A percentile compares a stretch with the other conserved stretches of the same genome.
These are phyloP conservation scores for Solanum raphanifolium DNA, from an alignment of 257 asterid species.

Conservation along the genomic window DNA sequence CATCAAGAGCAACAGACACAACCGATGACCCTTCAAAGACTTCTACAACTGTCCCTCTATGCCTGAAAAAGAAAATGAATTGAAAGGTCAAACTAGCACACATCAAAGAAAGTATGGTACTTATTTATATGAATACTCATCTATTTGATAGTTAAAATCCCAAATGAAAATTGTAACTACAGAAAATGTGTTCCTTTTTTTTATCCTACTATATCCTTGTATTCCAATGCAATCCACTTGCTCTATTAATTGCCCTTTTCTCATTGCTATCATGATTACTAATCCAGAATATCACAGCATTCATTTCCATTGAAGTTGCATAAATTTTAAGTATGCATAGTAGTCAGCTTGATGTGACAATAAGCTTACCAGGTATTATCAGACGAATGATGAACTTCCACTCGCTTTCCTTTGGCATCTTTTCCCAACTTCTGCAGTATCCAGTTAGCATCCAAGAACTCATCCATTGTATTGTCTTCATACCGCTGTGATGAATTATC, in stretches of 20 bases:
- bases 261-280: not conserved
- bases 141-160: not conserved
- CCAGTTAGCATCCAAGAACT: slow-evolving; percentile 89
- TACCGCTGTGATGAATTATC: slow-evolving; percentile 36
- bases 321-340: not conserved
- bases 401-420: slow-evolving; percentile 95
- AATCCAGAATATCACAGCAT: not conserved
- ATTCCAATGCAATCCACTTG: not conserved
- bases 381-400: slow-evolving; percentile 82
- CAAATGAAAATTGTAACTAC: not conserved
- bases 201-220: not conserved
- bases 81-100: not conserved
- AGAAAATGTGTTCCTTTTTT: not conserved
- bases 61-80: slow-evolving; percentile 26
- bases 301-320: slow-evolving; percentile 5
- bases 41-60: slow-evolving; percentile 47
- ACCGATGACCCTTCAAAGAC: slow-evolving; percentile 57
- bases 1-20: slow-evolving; percentile 26
- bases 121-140: not conserved
- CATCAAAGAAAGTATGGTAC: not conserved
- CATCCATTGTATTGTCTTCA: slow-evolving; percentile 56
- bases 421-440: slow-evolving; percentile 90
- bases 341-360: not conserved
- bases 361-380: slow-evolving; percentile 65
- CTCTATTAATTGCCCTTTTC: not conserved